These are phyloP conservation scores for Pogostemon cablin DNA, from an alignment of 257 asterid genomes.

Conservation along the genomic window DNA sequence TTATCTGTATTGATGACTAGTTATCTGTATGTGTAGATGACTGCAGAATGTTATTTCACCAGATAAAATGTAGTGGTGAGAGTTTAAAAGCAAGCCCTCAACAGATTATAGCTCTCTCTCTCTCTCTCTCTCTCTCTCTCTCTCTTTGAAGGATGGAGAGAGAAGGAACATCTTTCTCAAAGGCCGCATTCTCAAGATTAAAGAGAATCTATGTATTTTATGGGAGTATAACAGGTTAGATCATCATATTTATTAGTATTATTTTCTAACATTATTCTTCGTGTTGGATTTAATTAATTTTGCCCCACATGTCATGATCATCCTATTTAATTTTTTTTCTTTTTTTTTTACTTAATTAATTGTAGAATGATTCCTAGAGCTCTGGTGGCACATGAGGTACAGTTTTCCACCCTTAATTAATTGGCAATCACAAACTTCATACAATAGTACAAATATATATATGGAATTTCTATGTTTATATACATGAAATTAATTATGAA, in stretches of 20 bases:
- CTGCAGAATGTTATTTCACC: constrained; percentile 7
- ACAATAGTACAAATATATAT: too few species aligned
- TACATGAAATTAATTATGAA: background rate
- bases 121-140: background rate
- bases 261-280: background rate
- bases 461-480: background rate
- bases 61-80: constrained; percentile 49
- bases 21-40: too few species aligned
- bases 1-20: too few species aligned
- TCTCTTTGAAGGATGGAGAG: constrained; percentile 33
- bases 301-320: too few species aligned
- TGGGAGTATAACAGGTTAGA: constrained; percentile 62
- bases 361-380: constrained; percentile 64
- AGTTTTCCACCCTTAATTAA: background rate
- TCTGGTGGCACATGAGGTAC: constrained; percentile 68
- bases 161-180: constrained; percentile 18
- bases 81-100: constrained; percentile 9
- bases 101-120: constrained; percentile 30
- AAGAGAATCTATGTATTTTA: constrained; percentile 68
- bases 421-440: too few species aligned
- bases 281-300: background rate
- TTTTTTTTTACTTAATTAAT: background rate
- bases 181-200: constrained; percentile 29
- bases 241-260: too few species aligned
- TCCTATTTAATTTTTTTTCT: background rate